Evolutionary conservation across 345 rosid genomes (phyloP).

Genomic region (Trapa incisa): DNA sequence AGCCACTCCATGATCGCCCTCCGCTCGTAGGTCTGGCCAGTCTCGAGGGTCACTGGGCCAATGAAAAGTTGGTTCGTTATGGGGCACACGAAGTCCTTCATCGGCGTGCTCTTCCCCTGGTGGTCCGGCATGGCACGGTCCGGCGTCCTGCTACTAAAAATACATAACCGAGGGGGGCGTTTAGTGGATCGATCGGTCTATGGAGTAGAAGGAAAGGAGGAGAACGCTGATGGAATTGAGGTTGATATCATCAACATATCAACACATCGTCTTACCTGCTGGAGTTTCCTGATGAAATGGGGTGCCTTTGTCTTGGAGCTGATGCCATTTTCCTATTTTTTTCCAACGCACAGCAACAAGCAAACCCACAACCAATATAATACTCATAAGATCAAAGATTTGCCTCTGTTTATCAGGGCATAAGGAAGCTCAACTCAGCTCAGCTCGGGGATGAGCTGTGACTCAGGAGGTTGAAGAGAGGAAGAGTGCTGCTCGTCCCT

Average conservation of each 20-base stretch:
- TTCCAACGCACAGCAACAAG: slow-evolving; percentile 26
- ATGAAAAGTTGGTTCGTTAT: slow-evolving; percentile 45
- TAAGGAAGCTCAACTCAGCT: background rate
- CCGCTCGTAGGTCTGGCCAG: slow-evolving; percentile 73
- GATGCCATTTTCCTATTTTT: slow-evolving; percentile 23
- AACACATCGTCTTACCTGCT: slow-evolving; percentile 20
- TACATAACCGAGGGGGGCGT: background rate
- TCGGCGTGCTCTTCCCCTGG: slow-evolving; percentile 27
- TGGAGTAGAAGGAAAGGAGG: slow-evolving; percentile 12
- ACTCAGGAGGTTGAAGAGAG: slow-evolving; percentile 10
- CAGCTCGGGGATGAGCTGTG: slow-evolving; percentile 9
- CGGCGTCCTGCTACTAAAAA: slow-evolving; percentile 13
- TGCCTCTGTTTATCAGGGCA: slow-evolving; percentile 25
- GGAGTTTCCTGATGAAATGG: slow-evolving; percentile 19
- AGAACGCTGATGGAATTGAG: slow-evolving; percentile 8
- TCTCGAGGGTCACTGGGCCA: slow-evolving; percentile 67
- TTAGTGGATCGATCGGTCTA: background rate
- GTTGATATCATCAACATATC: background rate
- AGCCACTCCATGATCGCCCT: slow-evolving; percentile 59
- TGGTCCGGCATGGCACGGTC: slow-evolving; percentile 32
- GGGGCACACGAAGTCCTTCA: slow-evolving; percentile 66
- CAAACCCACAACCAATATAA: slow-evolving; percentile 1
- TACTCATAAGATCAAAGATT: slow-evolving; percentile 1
- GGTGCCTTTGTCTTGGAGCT: slow-evolving; percentile 23
- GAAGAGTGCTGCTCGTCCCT: slow-evolving; percentile 6